Percentiles rank a stretch among this genome's conserved stretches.
Evolutionary conservation across 768 basidiomycete species (phyloP).

Genomic region (Mycena maculata): DNA sequence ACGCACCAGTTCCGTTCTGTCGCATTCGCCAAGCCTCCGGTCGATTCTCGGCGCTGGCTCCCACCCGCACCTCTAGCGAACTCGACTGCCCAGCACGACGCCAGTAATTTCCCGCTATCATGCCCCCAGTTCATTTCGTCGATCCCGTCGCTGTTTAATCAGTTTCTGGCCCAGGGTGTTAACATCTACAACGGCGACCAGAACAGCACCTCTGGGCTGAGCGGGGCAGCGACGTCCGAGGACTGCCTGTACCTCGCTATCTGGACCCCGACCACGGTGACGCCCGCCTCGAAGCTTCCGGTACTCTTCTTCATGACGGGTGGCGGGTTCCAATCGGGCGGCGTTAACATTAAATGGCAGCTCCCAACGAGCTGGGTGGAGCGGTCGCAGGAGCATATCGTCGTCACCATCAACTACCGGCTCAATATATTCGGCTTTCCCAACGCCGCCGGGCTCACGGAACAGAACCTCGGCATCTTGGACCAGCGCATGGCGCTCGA

Average conservation of each 20-base stretch:
- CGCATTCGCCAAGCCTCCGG: slow-evolving; percentile 13
- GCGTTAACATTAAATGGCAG: slow-evolving; percentile 10
- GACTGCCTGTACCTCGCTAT: slow-evolving; percentile 14
- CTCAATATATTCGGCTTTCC: slow-evolving; percentile 12
- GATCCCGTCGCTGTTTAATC: neutral
- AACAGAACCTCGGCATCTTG: slow-evolving; percentile 15
- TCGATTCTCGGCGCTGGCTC: slow-evolving; percentile 7
- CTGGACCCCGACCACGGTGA: slow-evolving; percentile 13
- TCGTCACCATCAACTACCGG: slow-evolving; percentile 17
- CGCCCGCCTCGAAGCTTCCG: neutral
- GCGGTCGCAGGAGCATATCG: slow-evolving; percentile 9
- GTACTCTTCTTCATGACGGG: slow-evolving; percentile 19
- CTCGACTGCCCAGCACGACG: slow-evolving; percentile 1
- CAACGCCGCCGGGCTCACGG: slow-evolving; percentile 9
- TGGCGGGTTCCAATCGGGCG: slow-evolving; percentile 1
- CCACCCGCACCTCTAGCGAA: neutral
- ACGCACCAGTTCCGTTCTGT: slow-evolving; percentile 12
- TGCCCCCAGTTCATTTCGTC: slow-evolving; percentile 12
- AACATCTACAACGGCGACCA: slow-evolving; percentile 15
- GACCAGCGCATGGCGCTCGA: slow-evolving; percentile 12
- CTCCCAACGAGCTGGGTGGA: slow-evolving; percentile 39
- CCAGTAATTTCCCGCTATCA: slow-evolving; percentile 4
- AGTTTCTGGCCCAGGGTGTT: neutral
- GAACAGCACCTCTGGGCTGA: slow-evolving; percentile 3
- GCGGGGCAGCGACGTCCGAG: slow-evolving; percentile 11